phyloP scores from a whole-genome alignment of 441 rosid genomes.

The Melastoma candidum region DNA sequence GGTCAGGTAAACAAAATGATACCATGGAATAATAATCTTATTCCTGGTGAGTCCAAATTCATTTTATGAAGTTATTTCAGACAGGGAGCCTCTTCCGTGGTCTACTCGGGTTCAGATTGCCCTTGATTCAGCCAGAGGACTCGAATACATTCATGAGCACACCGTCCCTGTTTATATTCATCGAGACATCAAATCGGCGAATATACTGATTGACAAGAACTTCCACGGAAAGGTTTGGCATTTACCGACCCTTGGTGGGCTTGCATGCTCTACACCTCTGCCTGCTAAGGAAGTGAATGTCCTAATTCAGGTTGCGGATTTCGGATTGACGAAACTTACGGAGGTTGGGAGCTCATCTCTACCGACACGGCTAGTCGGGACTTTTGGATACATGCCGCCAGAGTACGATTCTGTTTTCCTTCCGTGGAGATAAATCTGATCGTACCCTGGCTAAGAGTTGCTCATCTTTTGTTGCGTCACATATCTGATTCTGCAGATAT shows the following conservation, averaged over 20 bases:
- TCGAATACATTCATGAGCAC: constrained; percentile 93
- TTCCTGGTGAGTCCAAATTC: constrained; percentile 4
- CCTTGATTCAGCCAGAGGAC: constrained; percentile 97
- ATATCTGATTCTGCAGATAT: constrained; percentile 38
- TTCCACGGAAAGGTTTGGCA: constrained; percentile 68
- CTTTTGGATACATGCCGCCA: constrained; percentile 99
- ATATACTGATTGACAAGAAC: constrained; percentile 81
- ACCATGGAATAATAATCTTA: background rate
- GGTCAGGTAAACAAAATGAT: constrained; percentile 38
- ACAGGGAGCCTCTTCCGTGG: constrained; percentile 75
- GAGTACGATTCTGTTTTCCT: constrained; percentile 44
- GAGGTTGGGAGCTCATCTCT: constrained; percentile 70
- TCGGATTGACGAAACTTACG: constrained; percentile 80
- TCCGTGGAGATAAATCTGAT: no score
- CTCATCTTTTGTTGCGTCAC: background rate
- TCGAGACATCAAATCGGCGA: constrained; percentile 92
- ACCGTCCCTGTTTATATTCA: constrained; percentile 96
- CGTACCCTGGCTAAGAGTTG: background rate
- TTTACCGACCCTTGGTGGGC: no score
- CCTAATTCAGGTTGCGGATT: constrained; percentile 77
- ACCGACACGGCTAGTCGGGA: constrained; percentile 82
- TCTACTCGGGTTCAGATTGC: constrained; percentile 84
- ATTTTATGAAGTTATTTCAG: constrained; percentile 30
- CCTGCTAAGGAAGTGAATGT: background rate
- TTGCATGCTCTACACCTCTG: background rate